phyloP scores from a whole-genome alignment of 352 stramenopile genomes.

The Pythium aquatile region DNA sequence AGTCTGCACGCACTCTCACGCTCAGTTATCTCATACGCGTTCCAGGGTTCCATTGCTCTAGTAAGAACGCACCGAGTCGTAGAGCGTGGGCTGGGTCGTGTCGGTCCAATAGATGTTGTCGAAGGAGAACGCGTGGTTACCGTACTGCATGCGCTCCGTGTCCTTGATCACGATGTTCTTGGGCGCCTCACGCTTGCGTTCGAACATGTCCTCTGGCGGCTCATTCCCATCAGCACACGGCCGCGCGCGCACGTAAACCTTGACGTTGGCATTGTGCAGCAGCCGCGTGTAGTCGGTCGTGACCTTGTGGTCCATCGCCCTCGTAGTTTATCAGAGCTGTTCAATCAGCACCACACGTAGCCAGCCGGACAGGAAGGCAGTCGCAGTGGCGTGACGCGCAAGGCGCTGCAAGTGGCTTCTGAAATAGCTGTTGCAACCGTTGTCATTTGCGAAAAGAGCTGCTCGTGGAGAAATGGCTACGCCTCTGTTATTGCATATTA shows the following conservation, averaged over 20 bases:
- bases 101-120: slow-evolving; percentile 87
- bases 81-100: slow-evolving; percentile 67
- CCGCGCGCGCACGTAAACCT: slow-evolving; percentile 76
- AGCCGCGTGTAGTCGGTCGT: slow-evolving; percentile 83
- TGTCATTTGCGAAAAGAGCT: neutral
- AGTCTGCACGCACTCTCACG: slow-evolving; percentile 34
- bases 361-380: neutral
- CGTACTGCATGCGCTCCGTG: slow-evolving; percentile 83
- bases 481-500: neutral
- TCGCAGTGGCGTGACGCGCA: neutral
- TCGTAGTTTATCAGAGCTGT: neutral
- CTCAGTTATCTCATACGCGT: neutral
- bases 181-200: slow-evolving; percentile 68
- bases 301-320: slow-evolving; percentile 83
- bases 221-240: slow-evolving; percentile 72
- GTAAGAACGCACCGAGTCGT: slow-evolving; percentile 47
- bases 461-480: slow-evolving; percentile 18
- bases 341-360: neutral
- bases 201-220: slow-evolving; percentile 80
- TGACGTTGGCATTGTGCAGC: slow-evolving; percentile 77
- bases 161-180: slow-evolving; percentile 89
- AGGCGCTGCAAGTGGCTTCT: neutral
- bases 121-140: slow-evolving; percentile 85
- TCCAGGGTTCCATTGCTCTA: neutral
- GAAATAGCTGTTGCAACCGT: slow-evolving; percentile 5